Percentiles rank a stretch among this genome's conserved stretches.
Evolutionary conservation across 176 grass and related monocot genomes (phyloP).

Genomic region (Echinochloa phyllopogon): DNA sequence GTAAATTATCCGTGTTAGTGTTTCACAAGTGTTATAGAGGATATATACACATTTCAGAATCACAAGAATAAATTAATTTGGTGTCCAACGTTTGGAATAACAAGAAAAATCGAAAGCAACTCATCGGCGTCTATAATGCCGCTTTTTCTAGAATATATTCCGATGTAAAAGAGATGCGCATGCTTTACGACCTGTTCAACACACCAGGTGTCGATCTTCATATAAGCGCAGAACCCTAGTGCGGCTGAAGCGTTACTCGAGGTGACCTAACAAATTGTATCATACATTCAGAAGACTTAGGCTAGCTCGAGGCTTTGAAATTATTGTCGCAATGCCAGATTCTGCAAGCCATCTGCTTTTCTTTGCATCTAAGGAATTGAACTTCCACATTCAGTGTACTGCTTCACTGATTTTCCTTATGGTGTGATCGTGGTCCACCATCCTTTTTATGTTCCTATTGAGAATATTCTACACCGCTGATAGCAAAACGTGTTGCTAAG

Average conservation of each 20-base stretch:
- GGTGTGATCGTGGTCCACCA: background rate
- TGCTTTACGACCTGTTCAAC: background rate
- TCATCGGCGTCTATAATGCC: background rate
- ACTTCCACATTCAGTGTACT: background rate
- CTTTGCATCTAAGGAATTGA: conserved; percentile 2
- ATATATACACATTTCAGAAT: background rate
- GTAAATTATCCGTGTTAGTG: background rate
- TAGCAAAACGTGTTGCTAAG: background rate
- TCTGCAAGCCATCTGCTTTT: background rate
- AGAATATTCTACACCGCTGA: background rate
- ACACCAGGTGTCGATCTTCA: background rate
- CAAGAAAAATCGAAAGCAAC: background rate
- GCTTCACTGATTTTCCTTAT: no score
- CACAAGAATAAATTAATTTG: background rate
- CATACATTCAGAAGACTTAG: background rate
- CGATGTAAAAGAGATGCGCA: background rate
- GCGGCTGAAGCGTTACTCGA: background rate
- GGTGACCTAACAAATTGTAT: background rate
- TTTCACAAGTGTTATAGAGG: background rate
- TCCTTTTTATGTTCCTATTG: background rate
- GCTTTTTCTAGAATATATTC: background rate
- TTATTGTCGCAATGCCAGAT: background rate
- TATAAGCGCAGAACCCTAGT: no score
- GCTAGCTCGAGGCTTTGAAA: background rate
- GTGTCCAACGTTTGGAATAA: background rate